These are phyloP conservation scores for Dorcoceras hygrometricum DNA, from an alignment of 257 asterid species.

Conservation along the genomic window DNA sequence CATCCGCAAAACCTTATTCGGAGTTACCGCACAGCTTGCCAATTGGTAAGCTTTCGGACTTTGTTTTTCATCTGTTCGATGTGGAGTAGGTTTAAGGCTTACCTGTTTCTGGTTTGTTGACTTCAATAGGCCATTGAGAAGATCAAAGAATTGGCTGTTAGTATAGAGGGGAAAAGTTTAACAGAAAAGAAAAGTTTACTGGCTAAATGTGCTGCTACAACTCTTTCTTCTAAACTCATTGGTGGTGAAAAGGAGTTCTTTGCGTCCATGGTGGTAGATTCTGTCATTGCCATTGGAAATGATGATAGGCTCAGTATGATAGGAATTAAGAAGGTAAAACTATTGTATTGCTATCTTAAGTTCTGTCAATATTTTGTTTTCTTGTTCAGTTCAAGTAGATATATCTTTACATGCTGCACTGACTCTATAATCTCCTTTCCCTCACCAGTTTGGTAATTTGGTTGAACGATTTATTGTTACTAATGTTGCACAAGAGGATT, in stretches of 20 bases:
- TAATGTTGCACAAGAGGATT: background rate
- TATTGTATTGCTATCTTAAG: background rate
- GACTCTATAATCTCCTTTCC: background rate
- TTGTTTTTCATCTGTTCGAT: constrained; percentile 9
- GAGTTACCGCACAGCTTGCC: constrained; percentile 78
- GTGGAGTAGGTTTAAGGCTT: constrained; percentile 23
- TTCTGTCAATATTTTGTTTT: constrained; percentile 7
- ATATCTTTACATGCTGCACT: background rate
- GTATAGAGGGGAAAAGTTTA: constrained; percentile 91
- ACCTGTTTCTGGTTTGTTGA: background rate
- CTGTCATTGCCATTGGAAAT: constrained; percentile 81
- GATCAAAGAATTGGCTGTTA: constrained; percentile 72
- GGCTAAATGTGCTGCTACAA: constrained; percentile 96
- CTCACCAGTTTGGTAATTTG: background rate
- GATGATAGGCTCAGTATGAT: constrained; percentile 96
- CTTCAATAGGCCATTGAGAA: constrained; percentile 61
- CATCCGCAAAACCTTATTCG: constrained; percentile 94
- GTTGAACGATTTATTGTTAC: background rate
- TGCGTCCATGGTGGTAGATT: constrained; percentile 93
- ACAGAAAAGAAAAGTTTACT: constrained; percentile 86
- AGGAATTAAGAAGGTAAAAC: constrained; percentile 85
- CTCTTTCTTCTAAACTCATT: constrained; percentile 94
- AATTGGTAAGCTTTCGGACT: constrained; percentile 47
- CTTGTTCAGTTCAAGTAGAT: constrained; percentile 16
- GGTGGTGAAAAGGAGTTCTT: constrained; percentile 99